phyloP scores from a whole-genome alignment of 306 rosid species.

The Neltuma alba region DNA sequence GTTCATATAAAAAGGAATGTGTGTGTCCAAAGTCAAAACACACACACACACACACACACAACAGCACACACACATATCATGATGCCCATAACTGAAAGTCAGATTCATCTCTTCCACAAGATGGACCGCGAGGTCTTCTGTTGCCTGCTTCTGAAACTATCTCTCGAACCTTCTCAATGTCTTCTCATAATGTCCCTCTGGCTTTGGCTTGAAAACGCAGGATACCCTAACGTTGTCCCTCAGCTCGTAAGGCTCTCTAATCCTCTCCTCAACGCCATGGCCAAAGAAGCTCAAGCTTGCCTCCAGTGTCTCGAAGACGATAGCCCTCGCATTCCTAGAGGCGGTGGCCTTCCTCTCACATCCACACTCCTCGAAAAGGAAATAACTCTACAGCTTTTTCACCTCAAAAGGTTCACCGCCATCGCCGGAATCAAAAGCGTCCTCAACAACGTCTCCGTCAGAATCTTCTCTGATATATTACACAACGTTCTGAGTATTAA shows the following conservation, averaged over 20 bases:
- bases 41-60: background rate
- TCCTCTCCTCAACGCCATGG: background rate
- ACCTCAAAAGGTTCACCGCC: background rate
- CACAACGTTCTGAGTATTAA: background rate
- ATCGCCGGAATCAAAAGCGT: conserved; percentile 5
- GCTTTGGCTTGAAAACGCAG: conserved; percentile 15
- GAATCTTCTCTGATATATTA: background rate
- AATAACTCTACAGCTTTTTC: background rate
- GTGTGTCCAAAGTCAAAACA: background rate
- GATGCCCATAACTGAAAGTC: background rate
- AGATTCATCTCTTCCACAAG: background rate
- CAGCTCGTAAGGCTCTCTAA: background rate
- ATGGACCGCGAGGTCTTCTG: conserved; percentile 1
- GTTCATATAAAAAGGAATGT: background rate
- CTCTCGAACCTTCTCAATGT: background rate
- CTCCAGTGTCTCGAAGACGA: background rate
- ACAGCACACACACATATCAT: background rate
- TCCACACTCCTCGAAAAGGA: background rate
- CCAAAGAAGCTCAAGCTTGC: conserved; percentile 5
- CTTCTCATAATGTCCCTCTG: conserved; percentile 1
- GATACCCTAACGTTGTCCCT: conserved; percentile 12
- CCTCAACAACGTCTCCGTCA: background rate
- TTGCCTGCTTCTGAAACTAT: conserved; percentile 9
- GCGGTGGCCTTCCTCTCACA: conserved; percentile 9
- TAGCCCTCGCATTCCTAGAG: background rate